Percentiles rank a stretch among this genome's conserved stretches.
These are phyloP conservation scores for Moesziomyces sp. DNA, from an alignment of 1,284 basidiomycete species.

Conservation along the genomic window DNA sequence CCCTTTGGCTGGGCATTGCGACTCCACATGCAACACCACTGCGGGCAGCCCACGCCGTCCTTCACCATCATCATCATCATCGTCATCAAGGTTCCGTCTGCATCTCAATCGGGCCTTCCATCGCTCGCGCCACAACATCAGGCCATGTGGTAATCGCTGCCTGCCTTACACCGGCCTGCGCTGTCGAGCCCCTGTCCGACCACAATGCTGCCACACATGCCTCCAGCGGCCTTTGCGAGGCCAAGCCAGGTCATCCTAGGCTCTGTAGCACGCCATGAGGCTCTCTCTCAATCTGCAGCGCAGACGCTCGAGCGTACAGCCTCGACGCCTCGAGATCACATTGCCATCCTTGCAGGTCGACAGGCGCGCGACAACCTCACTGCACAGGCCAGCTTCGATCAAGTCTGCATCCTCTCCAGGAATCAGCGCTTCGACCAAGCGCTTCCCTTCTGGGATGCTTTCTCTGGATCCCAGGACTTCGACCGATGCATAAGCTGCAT, in stretches of 20 bases:
- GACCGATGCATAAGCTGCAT: conserved; percentile 30
- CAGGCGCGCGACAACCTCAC: conserved; percentile 24
- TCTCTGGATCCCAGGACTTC: conserved; percentile 38
- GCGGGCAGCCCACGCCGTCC: too few species aligned
- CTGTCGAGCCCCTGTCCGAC: background rate
- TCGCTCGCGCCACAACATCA: background rate
- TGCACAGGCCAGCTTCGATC: conserved; percentile 43
- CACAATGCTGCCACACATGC: conserved; percentile 10
- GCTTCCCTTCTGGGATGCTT: conserved; percentile 52
- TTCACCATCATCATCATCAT: background rate
- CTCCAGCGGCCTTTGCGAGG: conserved; percentile 8
- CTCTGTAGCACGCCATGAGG: conserved; percentile 2
- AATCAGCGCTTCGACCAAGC: conserved; percentile 42
- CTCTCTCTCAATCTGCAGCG: background rate
- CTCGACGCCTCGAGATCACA: conserved; percentile 1
- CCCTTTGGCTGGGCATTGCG: background rate
- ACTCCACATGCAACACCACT: background rate
- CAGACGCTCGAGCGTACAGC: background rate
- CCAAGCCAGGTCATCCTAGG: conserved; percentile 34
- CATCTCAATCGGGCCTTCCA: too few species aligned
- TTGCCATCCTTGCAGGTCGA: conserved; percentile 25
- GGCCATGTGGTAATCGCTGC: background rate
- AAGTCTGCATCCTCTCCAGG: conserved; percentile 40
- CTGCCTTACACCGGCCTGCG: background rate
- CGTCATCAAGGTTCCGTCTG: too few species aligned